A percentile compares a stretch with the other conserved stretches of the same genome.
Evolutionary conservation across 2,329 filamentous ascomycete genomes (phyloP).

Genomic region (Calonectria pseudoturangicola): DNA sequence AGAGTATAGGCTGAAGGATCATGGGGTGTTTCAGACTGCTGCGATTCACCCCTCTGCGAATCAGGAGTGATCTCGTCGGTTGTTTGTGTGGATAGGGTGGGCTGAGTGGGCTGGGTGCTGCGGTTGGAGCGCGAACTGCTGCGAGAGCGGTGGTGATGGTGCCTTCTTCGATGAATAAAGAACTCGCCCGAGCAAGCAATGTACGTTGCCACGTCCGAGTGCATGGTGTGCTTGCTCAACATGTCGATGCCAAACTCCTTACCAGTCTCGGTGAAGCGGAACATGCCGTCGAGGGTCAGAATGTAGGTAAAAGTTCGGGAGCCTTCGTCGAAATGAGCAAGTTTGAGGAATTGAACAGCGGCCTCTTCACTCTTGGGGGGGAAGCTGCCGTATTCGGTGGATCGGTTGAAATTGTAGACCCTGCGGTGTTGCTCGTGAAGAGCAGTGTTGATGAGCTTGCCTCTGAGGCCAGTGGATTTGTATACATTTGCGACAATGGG

Average conservation of each 20-base stretch:
- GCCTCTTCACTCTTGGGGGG: conserved; percentile 80
- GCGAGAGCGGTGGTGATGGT: conserved; percentile 67
- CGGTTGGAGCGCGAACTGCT: conserved; percentile 70
- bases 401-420: conserved; percentile 90
- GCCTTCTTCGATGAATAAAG: conserved; percentile 82
- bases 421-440: conserved; percentile 92
- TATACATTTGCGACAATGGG: conserved; percentile 95
- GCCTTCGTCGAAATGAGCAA: conserved; percentile 90
- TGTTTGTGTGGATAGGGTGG: not conserved
- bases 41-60: conserved; percentile 69
- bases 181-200: conserved; percentile 96
- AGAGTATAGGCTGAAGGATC: conserved; percentile 83
- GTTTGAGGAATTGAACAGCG: conserved; percentile 86
- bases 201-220: conserved; percentile 92
- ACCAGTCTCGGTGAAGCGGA: conserved; percentile 95
- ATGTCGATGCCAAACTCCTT: conserved; percentile 97
- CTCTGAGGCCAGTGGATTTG: conserved; percentile 83
- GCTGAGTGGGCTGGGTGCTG: conserved; percentile 11
- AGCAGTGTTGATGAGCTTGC: conserved; percentile 87
- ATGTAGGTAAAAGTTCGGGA: conserved; percentile 94
- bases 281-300: conserved; percentile 88
- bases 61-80: conserved; percentile 67
- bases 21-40: conserved; percentile 63
- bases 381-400: conserved; percentile 83
- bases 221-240: conserved; percentile 97